Evolutionary conservation across 2,329 filamentous ascomycete species (phyloP).

Genomic region (Phialophora expanda): DNA sequence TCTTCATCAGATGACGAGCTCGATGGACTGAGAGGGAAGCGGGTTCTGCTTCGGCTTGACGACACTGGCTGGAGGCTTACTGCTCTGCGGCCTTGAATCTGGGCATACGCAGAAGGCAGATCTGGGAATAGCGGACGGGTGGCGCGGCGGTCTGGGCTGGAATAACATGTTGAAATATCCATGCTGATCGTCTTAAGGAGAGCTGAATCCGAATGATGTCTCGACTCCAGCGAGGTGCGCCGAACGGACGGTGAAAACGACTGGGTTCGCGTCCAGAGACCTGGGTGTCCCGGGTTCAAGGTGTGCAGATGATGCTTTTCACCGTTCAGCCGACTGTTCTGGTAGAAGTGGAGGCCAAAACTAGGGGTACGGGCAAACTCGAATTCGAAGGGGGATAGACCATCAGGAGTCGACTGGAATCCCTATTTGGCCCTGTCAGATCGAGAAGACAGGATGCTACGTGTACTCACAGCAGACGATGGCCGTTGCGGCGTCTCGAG

Average conservation of each 20-base stretch:
- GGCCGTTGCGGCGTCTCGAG: background rate
- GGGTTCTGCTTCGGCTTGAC: constrained; percentile 14
- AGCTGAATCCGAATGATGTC: constrained; percentile 28
- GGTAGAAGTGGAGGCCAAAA: constrained; percentile 19
- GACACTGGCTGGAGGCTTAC: constrained; percentile 15
- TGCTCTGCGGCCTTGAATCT: constrained; percentile 26
- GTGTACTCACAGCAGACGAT: background rate
- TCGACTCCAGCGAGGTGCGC: constrained; percentile 19
- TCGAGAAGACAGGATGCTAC: background rate
- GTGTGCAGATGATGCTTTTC: background rate
- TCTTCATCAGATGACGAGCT: constrained; percentile 30
- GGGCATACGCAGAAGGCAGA: constrained; percentile 28
- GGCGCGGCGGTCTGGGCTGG: constrained; percentile 9
- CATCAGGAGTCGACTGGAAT: background rate
- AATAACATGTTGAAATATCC: constrained; percentile 5
- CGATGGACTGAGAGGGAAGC: constrained; percentile 28
- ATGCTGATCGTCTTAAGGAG: constrained; percentile 18
- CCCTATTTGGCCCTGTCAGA: background rate
- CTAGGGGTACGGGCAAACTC: constrained; percentile 8
- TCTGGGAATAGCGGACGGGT: constrained; percentile 30
- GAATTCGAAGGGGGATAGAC: background rate
- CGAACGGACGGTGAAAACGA: constrained; percentile 13
- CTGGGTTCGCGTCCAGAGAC: background rate
- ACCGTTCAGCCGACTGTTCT: background rate
- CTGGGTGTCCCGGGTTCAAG: background rate